A percentile compares a stretch with the other conserved stretches of the same genome.
These are phyloP conservation scores for Sporothrix dimorphospora DNA, from an alignment of 2,329 filamentous ascomycete species.

Conservation along the genomic window DNA sequence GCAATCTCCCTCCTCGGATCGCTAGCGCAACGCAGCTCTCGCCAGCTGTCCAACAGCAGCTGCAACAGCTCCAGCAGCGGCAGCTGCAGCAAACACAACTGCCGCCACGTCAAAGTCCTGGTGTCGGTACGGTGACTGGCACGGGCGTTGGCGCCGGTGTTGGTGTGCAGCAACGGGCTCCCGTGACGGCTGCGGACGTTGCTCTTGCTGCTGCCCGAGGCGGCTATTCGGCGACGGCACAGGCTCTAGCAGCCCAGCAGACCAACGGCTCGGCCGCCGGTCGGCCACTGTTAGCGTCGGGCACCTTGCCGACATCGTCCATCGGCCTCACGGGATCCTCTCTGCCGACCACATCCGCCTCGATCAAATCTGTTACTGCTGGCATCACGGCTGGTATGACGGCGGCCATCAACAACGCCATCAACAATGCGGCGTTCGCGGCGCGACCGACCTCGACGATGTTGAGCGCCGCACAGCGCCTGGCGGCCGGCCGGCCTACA, in stretches of 20 bases:
- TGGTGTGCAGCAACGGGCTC: not conserved
- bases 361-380: not conserved
- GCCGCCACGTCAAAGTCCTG: not conserved
- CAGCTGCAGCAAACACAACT: not conserved
- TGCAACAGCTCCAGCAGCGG: conserved; percentile 15
- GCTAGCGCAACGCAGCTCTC: not conserved
- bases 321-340: not conserved
- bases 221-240: conserved; percentile 9
- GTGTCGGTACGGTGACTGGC: not conserved
- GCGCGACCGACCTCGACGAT: conserved; percentile 15
- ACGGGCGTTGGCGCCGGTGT: not conserved
- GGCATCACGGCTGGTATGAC: conserved; percentile 28
- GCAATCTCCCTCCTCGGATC: not conserved
- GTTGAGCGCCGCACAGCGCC: conserved; percentile 24
- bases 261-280: not conserved
- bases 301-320: not conserved
- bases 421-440: conserved; percentile 26
- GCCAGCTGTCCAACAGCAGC: not conserved
- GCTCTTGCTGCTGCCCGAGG: not conserved
- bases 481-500: not conserved
- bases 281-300: not conserved
- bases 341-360: not conserved
- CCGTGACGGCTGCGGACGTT: not conserved
- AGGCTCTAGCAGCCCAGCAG: conserved; percentile 4
- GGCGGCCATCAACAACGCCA: conserved; percentile 26